phyloP scores from a whole-genome alignment of 1,284 basidiomycete species.

The Ustilago esculenta region DNA sequence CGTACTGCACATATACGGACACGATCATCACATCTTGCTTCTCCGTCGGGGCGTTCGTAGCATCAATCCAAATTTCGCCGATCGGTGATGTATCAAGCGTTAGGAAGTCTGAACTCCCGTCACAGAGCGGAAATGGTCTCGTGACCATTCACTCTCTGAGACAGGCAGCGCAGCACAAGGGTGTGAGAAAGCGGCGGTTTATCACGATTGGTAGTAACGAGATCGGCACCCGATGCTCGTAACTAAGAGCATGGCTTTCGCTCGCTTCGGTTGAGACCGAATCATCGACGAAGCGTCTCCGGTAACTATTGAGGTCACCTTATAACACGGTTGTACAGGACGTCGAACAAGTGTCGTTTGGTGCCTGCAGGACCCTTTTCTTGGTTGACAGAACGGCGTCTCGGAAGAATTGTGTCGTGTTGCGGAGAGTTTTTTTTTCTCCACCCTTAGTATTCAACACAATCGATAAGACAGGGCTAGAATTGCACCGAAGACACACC shows the following conservation, averaged over 20 bases:
- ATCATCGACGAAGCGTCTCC: slow-evolving; percentile 2
- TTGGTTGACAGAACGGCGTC: slow-evolving; percentile 1
- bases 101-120: no score
- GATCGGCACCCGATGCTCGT: slow-evolving; percentile 10
- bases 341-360: no score
- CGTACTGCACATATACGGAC: background rate
- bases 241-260: no score
- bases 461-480: slow-evolving; percentile 27
- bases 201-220: no score
- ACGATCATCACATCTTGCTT: background rate
- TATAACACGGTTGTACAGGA: no score
- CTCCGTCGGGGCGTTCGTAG: no score
- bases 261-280: background rate
- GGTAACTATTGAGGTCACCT: background rate
- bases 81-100: no score
- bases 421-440: slow-evolving; percentile 32
- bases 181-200: no score
- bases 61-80: no score
- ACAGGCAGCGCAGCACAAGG: no score
- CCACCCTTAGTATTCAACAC: background rate
- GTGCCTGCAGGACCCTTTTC: background rate
- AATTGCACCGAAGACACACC: slow-evolving; percentile 31
- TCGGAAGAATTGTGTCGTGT: slow-evolving; percentile 25
- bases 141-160: no score
- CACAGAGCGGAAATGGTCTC: no score